Evolutionary conservation across 495 filamentous ascomycete genomes (phyloP), one percentile per base, ranked within the genome.

Genomic region (Collariella sp.): DNA sequence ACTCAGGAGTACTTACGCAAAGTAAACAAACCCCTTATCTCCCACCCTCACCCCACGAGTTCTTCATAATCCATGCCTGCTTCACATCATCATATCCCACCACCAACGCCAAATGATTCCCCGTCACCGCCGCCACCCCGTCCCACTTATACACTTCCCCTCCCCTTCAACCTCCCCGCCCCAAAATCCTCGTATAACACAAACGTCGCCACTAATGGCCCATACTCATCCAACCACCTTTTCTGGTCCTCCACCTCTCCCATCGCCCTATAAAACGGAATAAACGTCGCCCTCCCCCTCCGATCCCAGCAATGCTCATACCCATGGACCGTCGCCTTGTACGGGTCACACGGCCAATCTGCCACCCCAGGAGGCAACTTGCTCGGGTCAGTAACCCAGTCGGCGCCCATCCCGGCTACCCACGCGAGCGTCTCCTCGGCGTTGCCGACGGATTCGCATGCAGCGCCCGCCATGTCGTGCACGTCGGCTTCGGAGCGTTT

Each of bases 41-140:
- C 57, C 57, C 60, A 1, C 41, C 33, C 22, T 36, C 9, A 0
- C 61, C 61, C 61, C 61, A 63, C 4, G 61, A 63, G 34, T 63
- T 63, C 51, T 63, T 63, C 31, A 63, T 36, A 7, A 63, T 52
- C 57, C 61, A 63, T 24, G 54, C 57, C 54, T 54, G 36, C 43
- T 29, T 57, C 11, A 29, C 42, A 15, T 60, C 60, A 31, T 60
- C 54, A 33, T 60, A 63, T 1, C 61, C 61, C 0, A 60, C 57
- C 7, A 63, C 39, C 13, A 63, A 26, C 12, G 57, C 51, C 1
- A 60, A 50, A n/a, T 63, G 61, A 23, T 60, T 57, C 0, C 61
- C 61, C 1, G 53, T 45, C 12, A 33, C 16, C 23, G 19, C 34
- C 0, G 57, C 7, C 3, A 40, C 35, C 3, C 50, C 51, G 16